Conservation (phyloP, 2,329 filamentous ascomycete genomes). For the Amylocarpus encephaloides region DNA sequence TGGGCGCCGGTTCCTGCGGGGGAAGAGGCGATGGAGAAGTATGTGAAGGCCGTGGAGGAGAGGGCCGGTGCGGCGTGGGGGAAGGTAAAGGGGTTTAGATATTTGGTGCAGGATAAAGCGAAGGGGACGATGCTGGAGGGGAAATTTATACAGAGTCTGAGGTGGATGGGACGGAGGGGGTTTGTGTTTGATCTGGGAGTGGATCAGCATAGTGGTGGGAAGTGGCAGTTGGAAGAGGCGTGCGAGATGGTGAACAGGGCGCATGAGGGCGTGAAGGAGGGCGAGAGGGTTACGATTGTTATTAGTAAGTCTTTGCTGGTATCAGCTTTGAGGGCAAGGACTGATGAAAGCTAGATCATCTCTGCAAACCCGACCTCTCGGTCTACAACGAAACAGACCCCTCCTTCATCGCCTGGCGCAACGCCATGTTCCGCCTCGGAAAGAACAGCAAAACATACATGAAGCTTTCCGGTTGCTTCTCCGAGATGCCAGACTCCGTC, state of each 20-base stretch:
- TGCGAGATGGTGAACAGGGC: constrained; percentile 64
- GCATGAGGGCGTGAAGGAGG: constrained; percentile 53
- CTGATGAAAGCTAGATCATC: constrained; percentile 55
- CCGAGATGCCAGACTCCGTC: constrained; percentile 60
- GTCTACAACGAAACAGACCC: constrained; percentile 46
- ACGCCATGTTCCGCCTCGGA: constrained; percentile 61
- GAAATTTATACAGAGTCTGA: constrained; percentile 59
- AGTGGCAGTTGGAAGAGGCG: constrained; percentile 65
- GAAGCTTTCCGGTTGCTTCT: constrained; percentile 84
- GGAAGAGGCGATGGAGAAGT: constrained; percentile 51
- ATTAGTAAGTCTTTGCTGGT: constrained; percentile 33
- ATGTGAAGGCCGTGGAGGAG: constrained; percentile 55
- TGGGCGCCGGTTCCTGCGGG: constrained; percentile 80
- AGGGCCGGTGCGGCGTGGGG: constrained; percentile 56
- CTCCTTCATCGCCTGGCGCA: constrained; percentile 60
- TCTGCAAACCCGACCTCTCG: constrained; percentile 78
- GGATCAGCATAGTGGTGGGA: constrained; percentile 70
- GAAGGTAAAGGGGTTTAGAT: constrained; percentile 73
- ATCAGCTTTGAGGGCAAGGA: neutral
- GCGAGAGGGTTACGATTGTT: constrained; percentile 42
- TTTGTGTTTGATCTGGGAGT: constrained; percentile 78
- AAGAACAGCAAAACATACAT: constrained; percentile 65
- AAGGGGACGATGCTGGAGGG: constrained; percentile 56
- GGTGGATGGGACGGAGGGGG: constrained; percentile 55
- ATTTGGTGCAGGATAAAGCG: constrained; percentile 73